These are phyloP conservation scores for Thelonectria olida DNA, from an alignment of 2,329 filamentous ascomycete genomes.

Conservation along the genomic window DNA sequence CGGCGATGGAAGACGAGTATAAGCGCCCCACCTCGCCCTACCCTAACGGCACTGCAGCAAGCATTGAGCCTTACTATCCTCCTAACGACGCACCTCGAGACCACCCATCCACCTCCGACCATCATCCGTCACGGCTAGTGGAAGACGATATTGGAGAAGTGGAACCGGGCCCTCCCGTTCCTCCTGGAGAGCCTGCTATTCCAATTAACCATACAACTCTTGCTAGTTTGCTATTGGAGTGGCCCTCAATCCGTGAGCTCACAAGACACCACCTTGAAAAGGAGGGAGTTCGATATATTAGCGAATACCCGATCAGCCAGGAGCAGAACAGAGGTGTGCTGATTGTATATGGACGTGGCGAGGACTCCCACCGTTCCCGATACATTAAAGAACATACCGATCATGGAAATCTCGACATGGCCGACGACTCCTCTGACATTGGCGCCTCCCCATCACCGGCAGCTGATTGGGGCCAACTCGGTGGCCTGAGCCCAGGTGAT, in stretches of 20 bases:
- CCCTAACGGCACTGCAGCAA: conserved; percentile 31
- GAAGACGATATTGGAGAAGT: conserved; percentile 60
- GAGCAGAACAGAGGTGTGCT: conserved; percentile 80
- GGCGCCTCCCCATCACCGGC: conserved; percentile 61
- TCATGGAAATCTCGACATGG: conserved; percentile 51
- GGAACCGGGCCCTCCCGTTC: conserved; percentile 61
- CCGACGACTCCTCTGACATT: conserved; percentile 61
- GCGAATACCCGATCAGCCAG: conserved; percentile 78
- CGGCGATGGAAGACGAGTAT: conserved; percentile 42
- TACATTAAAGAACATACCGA: conserved; percentile 52
- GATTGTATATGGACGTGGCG: conserved; percentile 80
- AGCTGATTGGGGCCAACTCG: conserved; percentile 68
- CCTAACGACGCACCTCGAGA: conserved; percentile 36
- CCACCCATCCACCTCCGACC: conserved; percentile 35
- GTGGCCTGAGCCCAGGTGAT: conserved; percentile 57
- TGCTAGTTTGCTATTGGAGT: conserved; percentile 82
- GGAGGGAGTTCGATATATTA: conserved; percentile 64
- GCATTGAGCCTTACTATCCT: conserved; percentile 31
- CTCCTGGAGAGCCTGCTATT: conserved; percentile 73
- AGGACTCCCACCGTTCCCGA: conserved; percentile 71
- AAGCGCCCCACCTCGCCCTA: conserved; percentile 37
- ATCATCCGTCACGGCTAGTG: conserved; percentile 41
- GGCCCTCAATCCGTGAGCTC: conserved; percentile 73
- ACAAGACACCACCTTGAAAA: conserved; percentile 60
- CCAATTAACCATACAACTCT: conserved; percentile 89